Evolutionary conservation across 352 stramenopile genomes (phyloP).

Genomic region (Peronospora farinosa): DNA sequence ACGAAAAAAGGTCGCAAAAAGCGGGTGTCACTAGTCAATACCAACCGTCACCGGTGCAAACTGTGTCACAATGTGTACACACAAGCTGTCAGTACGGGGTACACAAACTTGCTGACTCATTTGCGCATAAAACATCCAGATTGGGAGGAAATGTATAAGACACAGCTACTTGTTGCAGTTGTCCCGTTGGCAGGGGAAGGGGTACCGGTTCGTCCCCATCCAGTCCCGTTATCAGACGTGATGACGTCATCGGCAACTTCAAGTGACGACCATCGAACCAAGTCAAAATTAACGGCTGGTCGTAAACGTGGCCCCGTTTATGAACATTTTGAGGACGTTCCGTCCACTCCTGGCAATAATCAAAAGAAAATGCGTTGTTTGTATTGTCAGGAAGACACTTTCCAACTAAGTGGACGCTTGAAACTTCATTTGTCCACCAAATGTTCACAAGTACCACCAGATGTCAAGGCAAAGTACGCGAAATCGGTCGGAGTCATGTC

Average conservation of each 20-base stretch:
- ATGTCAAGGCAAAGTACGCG: slow-evolving; percentile 19
- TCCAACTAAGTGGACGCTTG: slow-evolving; percentile 28
- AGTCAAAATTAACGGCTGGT: slow-evolving; percentile 9
- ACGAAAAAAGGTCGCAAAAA: slow-evolving; percentile 26
- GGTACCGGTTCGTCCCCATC: neutral
- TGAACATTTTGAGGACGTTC: slow-evolving; percentile 29
- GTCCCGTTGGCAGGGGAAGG: neutral
- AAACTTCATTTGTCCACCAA: slow-evolving; percentile 22
- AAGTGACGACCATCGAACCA: slow-evolving; percentile 4
- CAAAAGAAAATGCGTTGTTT: slow-evolving; percentile 30
- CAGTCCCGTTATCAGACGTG: neutral
- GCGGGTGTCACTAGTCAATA: slow-evolving; percentile 5
- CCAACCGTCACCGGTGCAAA: slow-evolving; percentile 32
- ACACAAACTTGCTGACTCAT: slow-evolving; percentile 38
- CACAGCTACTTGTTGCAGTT: slow-evolving; percentile 5
- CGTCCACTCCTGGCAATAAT: slow-evolving; percentile 4
- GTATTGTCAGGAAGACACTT: slow-evolving; percentile 26
- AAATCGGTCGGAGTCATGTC: neutral
- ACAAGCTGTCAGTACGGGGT: slow-evolving; percentile 29
- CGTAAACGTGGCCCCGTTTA: slow-evolving; percentile 36
- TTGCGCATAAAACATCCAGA: slow-evolving; percentile 34
- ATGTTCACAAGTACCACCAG: slow-evolving; percentile 17
- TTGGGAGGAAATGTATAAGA: slow-evolving; percentile 24
- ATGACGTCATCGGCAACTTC: slow-evolving; percentile 10
- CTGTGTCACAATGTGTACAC: slow-evolving; percentile 31